Base-by-base conservation (phyloP, 2,329 filamentous ascomycete species). In the Alternaria solani region DNA sequence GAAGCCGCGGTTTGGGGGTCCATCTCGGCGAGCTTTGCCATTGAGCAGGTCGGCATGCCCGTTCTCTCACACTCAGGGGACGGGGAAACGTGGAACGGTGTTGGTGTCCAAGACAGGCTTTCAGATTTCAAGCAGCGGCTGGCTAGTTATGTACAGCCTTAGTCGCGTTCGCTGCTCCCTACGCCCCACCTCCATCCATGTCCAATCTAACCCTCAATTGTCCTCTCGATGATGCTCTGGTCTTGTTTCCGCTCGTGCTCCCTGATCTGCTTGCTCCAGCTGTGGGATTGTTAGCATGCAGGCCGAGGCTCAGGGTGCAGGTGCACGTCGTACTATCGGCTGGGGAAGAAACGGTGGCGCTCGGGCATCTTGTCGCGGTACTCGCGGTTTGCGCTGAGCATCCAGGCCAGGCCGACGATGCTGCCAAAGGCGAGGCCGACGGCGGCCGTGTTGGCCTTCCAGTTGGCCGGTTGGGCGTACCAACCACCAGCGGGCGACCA, bases 401-500 rank as follows among this genome's bases (percentile, higher is more conserved):
- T 91, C 86, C 88, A 94, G 63, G 85, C 86, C 72, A 90, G 80
- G 51, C 86, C 89, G 59, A 86, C 84, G 67, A 96, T 85, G 65
- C 91, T 89, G 68, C 90, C 68, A 52, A 95, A 83, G 57, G 90
- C 86, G 48, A 83, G 86, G 61, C 87, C 87, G 77, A 93, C 88
- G 69, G 95, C 84, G 56, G 90, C 85, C 5, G 95, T 99, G 85
- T 99, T 99, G 74, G 84, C 83, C 80, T 91, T 95, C 95, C 95
- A 99, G 86, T 99, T 99, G 70, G 87, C 85, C 55, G 95, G 95
- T 80, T 96, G 94, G 55, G 90, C 84, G 82, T 99, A 99, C 95
- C 95, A 99, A 82, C 95, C 95, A 86, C 95, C 95, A 68, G 94
- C 86, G 64, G 95, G 95, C 76, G 95, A 98, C 95, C 95, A 99